phyloP scores from a whole-genome alignment of 331 rosid species.

The Rhamnella rubrinervis region DNA sequence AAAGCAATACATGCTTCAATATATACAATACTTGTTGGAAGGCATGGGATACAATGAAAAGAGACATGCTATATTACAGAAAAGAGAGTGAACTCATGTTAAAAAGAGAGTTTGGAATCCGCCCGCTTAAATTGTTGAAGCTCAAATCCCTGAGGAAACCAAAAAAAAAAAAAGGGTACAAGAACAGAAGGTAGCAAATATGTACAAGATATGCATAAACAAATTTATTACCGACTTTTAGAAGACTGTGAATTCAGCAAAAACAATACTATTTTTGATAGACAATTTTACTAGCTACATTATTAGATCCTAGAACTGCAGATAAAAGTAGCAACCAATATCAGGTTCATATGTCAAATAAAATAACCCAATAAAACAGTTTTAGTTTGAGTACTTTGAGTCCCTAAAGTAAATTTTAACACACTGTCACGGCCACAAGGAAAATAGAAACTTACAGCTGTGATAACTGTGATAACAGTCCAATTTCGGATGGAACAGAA shows the following conservation, averaged over 20 bases:
- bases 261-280: too few species aligned
- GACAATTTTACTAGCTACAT: too few species aligned
- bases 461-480: conserved; percentile 44
- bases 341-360: too few species aligned
- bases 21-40: not conserved
- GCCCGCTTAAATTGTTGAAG: conserved; percentile 64
- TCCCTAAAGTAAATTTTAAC: not conserved
- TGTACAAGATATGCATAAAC: not conserved
- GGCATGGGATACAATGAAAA: conserved; percentile 4
- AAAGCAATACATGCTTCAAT: conserved; percentile 14
- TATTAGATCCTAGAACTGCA: too few species aligned
- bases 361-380: not conserved
- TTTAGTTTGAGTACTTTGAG: not conserved
- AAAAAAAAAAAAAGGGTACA: not conserved
- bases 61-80: conserved; percentile 46
- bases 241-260: too few species aligned
- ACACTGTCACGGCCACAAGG: not conserved
- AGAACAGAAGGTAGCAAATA: not conserved
- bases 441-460: conserved; percentile 47
- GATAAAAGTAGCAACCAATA: too few species aligned
- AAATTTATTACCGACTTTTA: too few species aligned
- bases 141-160: conserved; percentile 69
- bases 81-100: conserved; percentile 35
- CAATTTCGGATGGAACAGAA: conserved; percentile 55
- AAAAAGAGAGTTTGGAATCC: conserved; percentile 53